phyloP scores from a whole-genome alignment of 2,329 filamentous ascomycete species.

The Pseudogymnoascus sp. region DNA sequence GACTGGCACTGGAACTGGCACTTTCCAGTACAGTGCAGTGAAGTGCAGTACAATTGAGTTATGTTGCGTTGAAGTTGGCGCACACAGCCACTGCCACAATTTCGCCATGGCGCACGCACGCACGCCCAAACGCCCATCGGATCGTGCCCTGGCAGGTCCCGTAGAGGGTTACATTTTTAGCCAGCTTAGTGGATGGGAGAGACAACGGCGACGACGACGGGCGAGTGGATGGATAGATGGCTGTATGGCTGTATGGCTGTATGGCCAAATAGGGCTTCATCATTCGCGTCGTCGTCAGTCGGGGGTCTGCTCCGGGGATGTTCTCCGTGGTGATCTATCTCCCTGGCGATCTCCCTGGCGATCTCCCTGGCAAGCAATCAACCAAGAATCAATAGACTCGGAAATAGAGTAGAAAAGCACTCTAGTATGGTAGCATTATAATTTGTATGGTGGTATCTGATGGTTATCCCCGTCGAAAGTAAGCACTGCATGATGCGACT shows the following conservation, averaged over 20 bases:
- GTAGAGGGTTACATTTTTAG: not conserved
- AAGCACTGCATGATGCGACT: not conserved
- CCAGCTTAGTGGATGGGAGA: not conserved
- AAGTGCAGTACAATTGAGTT: not conserved
- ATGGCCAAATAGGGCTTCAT: not conserved
- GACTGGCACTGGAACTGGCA: too few species aligned
- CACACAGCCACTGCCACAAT: not conserved
- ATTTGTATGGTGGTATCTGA: not conserved
- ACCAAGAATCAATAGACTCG: not conserved
- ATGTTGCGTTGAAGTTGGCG: too few species aligned
- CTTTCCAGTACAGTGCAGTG: too few species aligned
- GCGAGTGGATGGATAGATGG: not conserved
- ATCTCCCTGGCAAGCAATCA: too few species aligned
- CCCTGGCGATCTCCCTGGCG: too few species aligned
- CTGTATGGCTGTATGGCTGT: not conserved
- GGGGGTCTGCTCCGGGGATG: not conserved
- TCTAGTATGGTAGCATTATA: not conserved
- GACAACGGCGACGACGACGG: not conserved
- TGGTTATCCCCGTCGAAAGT: not conserved
- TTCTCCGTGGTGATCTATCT: not conserved
- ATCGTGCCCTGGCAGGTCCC: not conserved
- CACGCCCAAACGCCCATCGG: not conserved
- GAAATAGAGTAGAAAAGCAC: not conserved
- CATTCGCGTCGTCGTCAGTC: not conserved
- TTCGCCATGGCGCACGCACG: not conserved